Percentiles rank a stretch among this genome's conserved stretches.
Conservation (phyloP, 371 early-diverging fungal species). For the Capillidium rhysosporum region DNA sequence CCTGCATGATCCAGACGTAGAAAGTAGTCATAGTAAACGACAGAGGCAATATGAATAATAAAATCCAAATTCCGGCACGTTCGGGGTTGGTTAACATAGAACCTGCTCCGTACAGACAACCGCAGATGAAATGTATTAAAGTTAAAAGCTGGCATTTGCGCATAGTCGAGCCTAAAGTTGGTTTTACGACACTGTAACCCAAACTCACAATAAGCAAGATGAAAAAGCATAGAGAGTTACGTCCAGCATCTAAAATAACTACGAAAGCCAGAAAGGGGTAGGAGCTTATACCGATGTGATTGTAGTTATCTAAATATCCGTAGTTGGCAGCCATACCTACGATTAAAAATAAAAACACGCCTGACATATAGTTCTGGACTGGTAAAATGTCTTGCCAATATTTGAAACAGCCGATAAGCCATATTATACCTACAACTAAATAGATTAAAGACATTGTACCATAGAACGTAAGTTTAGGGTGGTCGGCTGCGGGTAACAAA, state of each 20-base stretch:
- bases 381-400: constrained; percentile 75
- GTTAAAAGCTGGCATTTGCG: constrained; percentile 57
- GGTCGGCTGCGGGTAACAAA: constrained; percentile 62
- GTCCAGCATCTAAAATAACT: constrained; percentile 66
- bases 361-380: constrained; percentile 66
- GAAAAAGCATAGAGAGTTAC: constrained; percentile 84
- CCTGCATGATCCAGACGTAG: constrained; percentile 69
- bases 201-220: constrained; percentile 85
- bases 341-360: constrained; percentile 61
- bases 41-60: constrained; percentile 72
- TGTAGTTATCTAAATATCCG: constrained; percentile 64
- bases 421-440: constrained; percentile 39
- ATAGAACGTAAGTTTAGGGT: constrained; percentile 61
- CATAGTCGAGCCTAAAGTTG: constrained; percentile 59
- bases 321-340: constrained; percentile 81
- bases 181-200: constrained; percentile 89
- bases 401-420: constrained; percentile 51
- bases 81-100: constrained; percentile 56
- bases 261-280: constrained; percentile 32
- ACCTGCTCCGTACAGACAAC: constrained; percentile 68
- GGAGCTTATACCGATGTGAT: constrained; percentile 34
- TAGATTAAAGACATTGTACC: constrained; percentile 47
- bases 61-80: constrained; percentile 38
- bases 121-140: constrained; percentile 66
- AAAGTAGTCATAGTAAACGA: constrained; percentile 78